Evolutionary conservation across 1,284 basidiomycete species (phyloP), one percentile per base, ranked within the genome.

Genomic region (Puccinia horiana): DNA sequence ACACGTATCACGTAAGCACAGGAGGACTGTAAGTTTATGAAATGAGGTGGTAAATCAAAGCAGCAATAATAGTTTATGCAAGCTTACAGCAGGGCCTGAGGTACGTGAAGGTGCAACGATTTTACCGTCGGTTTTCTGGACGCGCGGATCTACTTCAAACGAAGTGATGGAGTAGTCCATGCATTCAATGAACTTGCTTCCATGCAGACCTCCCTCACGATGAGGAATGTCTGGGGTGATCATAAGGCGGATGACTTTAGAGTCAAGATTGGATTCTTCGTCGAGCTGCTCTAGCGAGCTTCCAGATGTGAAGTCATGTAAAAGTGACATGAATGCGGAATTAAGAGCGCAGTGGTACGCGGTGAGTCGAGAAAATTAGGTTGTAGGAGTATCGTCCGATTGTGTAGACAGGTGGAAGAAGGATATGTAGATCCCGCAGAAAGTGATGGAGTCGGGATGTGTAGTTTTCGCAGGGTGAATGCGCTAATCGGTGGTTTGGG

Each of bases 101-200:
- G 58, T 16, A 35, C 58, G 29, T 26, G 29, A 11, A n/a, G 29
- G 16, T 35, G 29, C 29, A 29, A 29, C 29, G 16, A 61, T 14
- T 61, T 35, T 61, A 61, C 29, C 32, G n/a, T 8, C 29, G 16
- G 58, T 29, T 61, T 32, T 14, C 58, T 61, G 26, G 9, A 61
- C 58, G 58, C 58, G 58, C 1, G 58, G 58, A 61, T 61, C 58
- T 1, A 61, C 3, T 9, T 61, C 29, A 61, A 61, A 61, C 16
- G 58, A 61, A 29, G 58, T 29, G 29, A 61, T 61, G 58, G 58
- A 61, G 58, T 61, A 61, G 29, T 61, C 58, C 58, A 61, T 61
- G 58, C 58, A 61, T 61, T 61, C 58, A 35, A 61, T 61, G n/a
- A 61, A 61, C 29, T 26, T 61, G 58, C 58, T 61, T 18, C 29